Evolutionary conservation across 2,329 filamentous ascomycete species (phyloP).

Genomic region (Plenodomus lindquistii): DNA sequence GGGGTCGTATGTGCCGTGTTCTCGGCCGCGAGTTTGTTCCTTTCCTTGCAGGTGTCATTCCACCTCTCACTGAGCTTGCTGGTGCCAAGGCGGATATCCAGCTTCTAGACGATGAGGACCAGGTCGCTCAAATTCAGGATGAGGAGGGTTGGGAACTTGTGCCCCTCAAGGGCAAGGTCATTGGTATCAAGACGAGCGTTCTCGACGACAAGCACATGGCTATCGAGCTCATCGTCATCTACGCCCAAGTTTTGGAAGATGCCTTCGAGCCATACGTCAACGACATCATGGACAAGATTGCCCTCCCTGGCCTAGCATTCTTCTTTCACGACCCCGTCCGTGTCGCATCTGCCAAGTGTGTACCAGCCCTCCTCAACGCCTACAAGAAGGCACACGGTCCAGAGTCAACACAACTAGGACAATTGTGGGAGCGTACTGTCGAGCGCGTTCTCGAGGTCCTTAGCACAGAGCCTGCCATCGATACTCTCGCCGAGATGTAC

Average conservation of each 20-base stretch:
- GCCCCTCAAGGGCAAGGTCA: slow-evolving; percentile 95
- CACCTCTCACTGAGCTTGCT: slow-evolving; percentile 85
- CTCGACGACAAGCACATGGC: slow-evolving; percentile 99
- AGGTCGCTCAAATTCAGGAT: slow-evolving; percentile 87
- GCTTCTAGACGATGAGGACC: slow-evolving; percentile 90
- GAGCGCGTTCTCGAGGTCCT: slow-evolving; percentile 93
- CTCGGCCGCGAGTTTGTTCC: slow-evolving; percentile 88
- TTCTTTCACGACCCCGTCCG: slow-evolving; percentile 99
- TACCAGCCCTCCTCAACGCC: slow-evolving; percentile 88
- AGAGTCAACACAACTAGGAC: slow-evolving; percentile 75
- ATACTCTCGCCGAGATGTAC: slow-evolving; percentile 98
- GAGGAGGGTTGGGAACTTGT: slow-evolving; percentile 98
- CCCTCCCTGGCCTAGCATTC: slow-evolving; percentile 89
- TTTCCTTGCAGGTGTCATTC: slow-evolving; percentile 92
- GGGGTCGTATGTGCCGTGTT: slow-evolving; percentile 98
- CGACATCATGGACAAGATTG: slow-evolving; percentile 96
- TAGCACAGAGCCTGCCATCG: slow-evolving; percentile 90
- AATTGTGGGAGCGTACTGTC: slow-evolving; percentile 82
- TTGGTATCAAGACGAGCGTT: slow-evolving; percentile 94
- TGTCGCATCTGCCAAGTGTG: slow-evolving; percentile 90
- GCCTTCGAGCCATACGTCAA: slow-evolving; percentile 90
- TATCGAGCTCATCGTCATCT: slow-evolving; percentile 97
- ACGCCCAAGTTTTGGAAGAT: slow-evolving; percentile 92
- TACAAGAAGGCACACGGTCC: slow-evolving; percentile 91
- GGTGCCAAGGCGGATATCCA: slow-evolving; percentile 97